Evolutionary conservation across 768 basidiomycete species (phyloP), one percentile per base, ranked within the genome.

Genomic region (Podaxis rugospora): DNA sequence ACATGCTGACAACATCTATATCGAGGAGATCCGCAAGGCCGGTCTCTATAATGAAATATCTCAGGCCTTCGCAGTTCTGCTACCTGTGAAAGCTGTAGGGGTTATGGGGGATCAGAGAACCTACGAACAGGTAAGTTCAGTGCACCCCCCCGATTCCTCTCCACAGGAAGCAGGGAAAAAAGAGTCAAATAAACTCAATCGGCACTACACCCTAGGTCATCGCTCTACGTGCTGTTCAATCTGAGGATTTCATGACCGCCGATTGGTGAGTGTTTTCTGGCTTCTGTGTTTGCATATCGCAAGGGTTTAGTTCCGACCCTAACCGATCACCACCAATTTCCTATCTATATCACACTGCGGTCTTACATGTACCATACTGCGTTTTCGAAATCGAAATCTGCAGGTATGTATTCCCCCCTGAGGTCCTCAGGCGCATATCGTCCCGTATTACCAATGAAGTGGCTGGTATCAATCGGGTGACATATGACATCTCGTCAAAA

Each of bases 211-310:
- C 27, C 40, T 66, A 90, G 87, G 95, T 99, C 52, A 93, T 98
- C 61, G 92, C 93, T 1, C 80, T 99, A 56, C 86, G 97, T 54
- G 97, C 97, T 2, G 96, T 98, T 7, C 89, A 92, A 70, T 88
- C 95, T n/a, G 96, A 98, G 71, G 97, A 99, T 73, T 99, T 99
- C 71, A 99, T 99, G 97, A 99, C 97, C 13, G 97, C 97, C 37
- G 96, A 98, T 72, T 98, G 96, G 96, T 94, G 84, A 70, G 47
- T 61, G 51, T 56, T 62, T 57, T 1, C 61, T 62, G 9, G 57
- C 40, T 50, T 44, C 53, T 44, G 40, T n/a, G 13, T 18, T 18
- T 39, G n/a, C 5, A 3, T 27, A 40, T 5, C 16, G 16, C 42
- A 44, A 35, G 27, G 51, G 51, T 49, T 46, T 37, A 46, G 32